phyloP scores from a whole-genome alignment of 2,329 filamentous ascomycete species.

The Colletotrichum viniferum region DNA sequence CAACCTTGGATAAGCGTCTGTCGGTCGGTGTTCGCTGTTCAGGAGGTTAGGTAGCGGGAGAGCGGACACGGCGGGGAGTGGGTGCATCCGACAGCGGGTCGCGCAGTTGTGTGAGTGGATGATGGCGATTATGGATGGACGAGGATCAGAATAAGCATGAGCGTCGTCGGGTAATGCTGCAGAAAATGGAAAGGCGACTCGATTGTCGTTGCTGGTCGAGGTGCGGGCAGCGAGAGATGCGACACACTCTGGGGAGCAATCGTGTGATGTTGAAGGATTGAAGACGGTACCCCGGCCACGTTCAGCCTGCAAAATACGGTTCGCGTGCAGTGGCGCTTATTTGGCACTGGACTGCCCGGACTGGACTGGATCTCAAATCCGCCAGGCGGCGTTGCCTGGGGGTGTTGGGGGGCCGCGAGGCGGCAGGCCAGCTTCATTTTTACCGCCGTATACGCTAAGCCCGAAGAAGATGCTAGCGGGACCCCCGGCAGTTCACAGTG shows the following conservation, averaged over 20 bases:
- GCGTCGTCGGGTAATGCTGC: neutral
- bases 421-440: slow-evolving; percentile 1
- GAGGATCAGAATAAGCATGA: neutral
- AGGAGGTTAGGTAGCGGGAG: slow-evolving; percentile 12
- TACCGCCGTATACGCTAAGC: slow-evolving; percentile 14
- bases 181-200: neutral
- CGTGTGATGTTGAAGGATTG: slow-evolving; percentile 25
- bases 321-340: slow-evolving; percentile 22
- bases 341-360: neutral
- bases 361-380: slow-evolving; percentile 12
- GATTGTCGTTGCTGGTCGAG: neutral
- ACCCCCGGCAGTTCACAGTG: slow-evolving; percentile 11
- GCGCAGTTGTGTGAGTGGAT: neutral
- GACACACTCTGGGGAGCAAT: slow-evolving; percentile 12
- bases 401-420: neutral
- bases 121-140: neutral
- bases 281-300: slow-evolving; percentile 19
- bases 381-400: neutral
- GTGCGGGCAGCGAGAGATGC: slow-evolving; percentile 8
- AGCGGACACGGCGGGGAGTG: slow-evolving; percentile 22
- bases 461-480: neutral
- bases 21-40: slow-evolving; percentile 4
- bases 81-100: slow-evolving; percentile 20
- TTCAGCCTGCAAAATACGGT: slow-evolving; percentile 22
- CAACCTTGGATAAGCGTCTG: slow-evolving; percentile 19